These are phyloP conservation scores for Acrocalymma vagum DNA, from an alignment of 2,329 filamentous ascomycete genomes.

Conservation along the genomic window DNA sequence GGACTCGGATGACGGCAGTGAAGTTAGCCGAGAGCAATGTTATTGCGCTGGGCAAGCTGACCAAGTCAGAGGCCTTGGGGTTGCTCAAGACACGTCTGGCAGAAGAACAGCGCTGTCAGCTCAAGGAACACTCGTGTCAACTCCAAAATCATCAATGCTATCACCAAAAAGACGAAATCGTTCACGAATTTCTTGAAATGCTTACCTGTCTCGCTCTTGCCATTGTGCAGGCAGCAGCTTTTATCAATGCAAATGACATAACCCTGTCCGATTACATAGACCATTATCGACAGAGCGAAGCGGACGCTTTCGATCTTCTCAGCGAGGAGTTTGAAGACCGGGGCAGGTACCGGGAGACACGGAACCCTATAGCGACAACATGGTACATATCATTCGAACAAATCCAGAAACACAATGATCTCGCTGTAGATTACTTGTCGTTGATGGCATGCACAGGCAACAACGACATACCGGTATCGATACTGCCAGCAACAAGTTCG, in stretches of 20 bases:
- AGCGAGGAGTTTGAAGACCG: constrained; percentile 41
- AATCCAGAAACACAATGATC: constrained; percentile 33
- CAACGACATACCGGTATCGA: constrained; percentile 39
- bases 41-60: constrained; percentile 41
- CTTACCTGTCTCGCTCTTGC: constrained; percentile 16
- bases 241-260: constrained; percentile 35
- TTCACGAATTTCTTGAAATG: constrained; percentile 35
- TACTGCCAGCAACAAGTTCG: constrained; percentile 34
- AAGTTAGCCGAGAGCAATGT: constrained; percentile 32
- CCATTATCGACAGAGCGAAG: constrained; percentile 25
- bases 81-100: constrained; percentile 8
- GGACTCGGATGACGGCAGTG: constrained; percentile 38
- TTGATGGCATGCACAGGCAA: constrained; percentile 44
- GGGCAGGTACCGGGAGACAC: constrained; percentile 29
- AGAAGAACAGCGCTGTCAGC: too few relatives aligned
- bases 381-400: constrained; percentile 48
- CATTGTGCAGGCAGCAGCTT: constrained; percentile 27
- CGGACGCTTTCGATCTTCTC: constrained; percentile 33
- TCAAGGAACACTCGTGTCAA: too few relatives aligned
- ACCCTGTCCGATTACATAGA: constrained; percentile 7
- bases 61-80: constrained; percentile 29
- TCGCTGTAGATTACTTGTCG: constrained; percentile 42
- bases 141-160: constrained; percentile 5
- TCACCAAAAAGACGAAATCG: constrained; percentile 5
- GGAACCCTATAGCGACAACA: constrained; percentile 44